Percentiles rank a stretch among this genome's conserved stretches.
These are phyloP conservation scores for Serendipita sp. DNA, from an alignment of 768 basidiomycete species.

Conservation along the genomic window DNA sequence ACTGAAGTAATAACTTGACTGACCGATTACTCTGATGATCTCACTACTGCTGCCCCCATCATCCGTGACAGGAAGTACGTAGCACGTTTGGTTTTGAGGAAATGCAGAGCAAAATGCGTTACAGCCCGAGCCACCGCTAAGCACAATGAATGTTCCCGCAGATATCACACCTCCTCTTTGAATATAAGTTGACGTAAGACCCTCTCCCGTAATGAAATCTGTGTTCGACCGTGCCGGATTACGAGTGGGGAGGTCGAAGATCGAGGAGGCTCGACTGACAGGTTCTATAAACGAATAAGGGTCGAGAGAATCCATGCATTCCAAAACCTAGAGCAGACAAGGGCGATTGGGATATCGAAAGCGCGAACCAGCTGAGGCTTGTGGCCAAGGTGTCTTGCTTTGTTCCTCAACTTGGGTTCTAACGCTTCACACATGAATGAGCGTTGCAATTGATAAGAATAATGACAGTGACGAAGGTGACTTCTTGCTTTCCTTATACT, in stretches of 20 bases:
- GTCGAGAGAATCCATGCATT: background rate
- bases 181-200: background rate
- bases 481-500: no score
- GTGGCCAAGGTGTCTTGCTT: no score
- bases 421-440: background rate
- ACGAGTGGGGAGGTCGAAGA: background rate
- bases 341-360: no score
- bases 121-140: slow-evolving; percentile 91
- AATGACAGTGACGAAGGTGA: background rate
- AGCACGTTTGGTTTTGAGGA: slow-evolving; percentile 44
- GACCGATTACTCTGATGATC: slow-evolving; percentile 72
- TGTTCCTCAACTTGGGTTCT: no score
- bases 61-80: slow-evolving; percentile 86
- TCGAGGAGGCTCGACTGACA: background rate
- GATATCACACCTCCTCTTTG: background rate
- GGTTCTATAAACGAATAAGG: background rate
- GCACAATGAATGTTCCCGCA: slow-evolving; percentile 43
- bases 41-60: slow-evolving; percentile 93
- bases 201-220: background rate
- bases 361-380: no score
- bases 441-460: background rate
- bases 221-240: background rate
- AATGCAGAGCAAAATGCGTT: slow-evolving; percentile 86
- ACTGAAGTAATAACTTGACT: background rate
- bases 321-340: no score